Conservation (phyloP, 208 protist species). For the Endotrypanum monterogeii region DNA sequence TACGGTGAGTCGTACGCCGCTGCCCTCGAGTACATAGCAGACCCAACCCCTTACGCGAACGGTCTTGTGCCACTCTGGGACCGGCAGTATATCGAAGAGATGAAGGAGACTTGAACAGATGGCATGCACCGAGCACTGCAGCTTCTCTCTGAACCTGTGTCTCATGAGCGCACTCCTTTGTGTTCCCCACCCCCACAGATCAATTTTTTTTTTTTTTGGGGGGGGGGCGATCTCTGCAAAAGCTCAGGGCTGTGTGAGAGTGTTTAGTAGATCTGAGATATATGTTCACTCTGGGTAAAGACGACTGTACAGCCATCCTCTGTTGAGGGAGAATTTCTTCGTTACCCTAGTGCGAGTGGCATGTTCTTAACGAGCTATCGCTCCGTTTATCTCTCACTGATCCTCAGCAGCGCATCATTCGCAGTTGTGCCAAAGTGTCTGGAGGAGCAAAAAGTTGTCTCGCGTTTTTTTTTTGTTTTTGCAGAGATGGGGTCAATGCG, state of each 20-base stretch:
- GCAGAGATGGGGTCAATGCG: background rate
- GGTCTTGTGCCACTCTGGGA: conserved; percentile 19
- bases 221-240: too few relatives aligned
- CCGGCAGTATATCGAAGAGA: conserved; percentile 17
- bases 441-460: background rate
- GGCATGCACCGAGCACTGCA: background rate
- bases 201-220: too few relatives aligned
- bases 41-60: conserved; percentile 14
- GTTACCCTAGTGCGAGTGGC: too few relatives aligned
- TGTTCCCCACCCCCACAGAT: background rate
- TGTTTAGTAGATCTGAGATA: background rate
- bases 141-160: background rate
- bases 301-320: too few relatives aligned
- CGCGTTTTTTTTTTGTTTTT: background rate
- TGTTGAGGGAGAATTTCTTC: too few relatives aligned
- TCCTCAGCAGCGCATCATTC: background rate
- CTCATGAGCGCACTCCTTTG: too few relatives aligned
- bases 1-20: conserved; percentile 17
- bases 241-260: too few relatives aligned
- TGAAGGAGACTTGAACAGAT: background rate
- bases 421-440: background rate
- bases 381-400: background rate
- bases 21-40: conserved; percentile 18
- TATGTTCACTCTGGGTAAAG: too few relatives aligned
- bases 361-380: too few relatives aligned